Evolutionary conservation across 2,329 filamentous ascomycete species (phyloP).

Genomic region (Blastomyces parvus): DNA sequence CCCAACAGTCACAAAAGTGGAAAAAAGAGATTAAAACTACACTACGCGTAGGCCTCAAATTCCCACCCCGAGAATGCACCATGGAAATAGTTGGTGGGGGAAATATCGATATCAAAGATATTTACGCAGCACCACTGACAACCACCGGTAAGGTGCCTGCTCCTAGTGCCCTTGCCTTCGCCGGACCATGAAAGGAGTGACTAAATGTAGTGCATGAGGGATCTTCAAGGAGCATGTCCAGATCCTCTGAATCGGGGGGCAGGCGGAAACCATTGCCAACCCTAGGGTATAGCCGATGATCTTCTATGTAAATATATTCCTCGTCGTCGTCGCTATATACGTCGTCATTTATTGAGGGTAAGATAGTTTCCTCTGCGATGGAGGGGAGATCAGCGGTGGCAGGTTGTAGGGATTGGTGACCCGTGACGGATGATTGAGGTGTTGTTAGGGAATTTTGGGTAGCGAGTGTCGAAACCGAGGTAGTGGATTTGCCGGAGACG

Average conservation of each 20-base stretch:
- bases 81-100: not conserved
- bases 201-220: slow-evolving; percentile 48
- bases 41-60: not conserved
- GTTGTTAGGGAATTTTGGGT: slow-evolving; percentile 7
- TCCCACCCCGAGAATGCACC: not conserved
- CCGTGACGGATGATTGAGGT: slow-evolving; percentile 7
- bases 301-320: slow-evolving; percentile 43
- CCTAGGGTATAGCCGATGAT: slow-evolving; percentile 54
- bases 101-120: not conserved
- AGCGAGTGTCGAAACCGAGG: slow-evolving; percentile 7
- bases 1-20: not conserved
- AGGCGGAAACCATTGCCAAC: slow-evolving; percentile 53
- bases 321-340: slow-evolving; percentile 19
- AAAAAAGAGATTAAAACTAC: not conserved
- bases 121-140: slow-evolving; percentile 15
- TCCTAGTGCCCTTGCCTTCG: slow-evolving; percentile 11
- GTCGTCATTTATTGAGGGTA: not conserved
- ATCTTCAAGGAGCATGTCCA: slow-evolving; percentile 55
- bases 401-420: slow-evolving; percentile 16
- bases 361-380: slow-evolving; percentile 3
- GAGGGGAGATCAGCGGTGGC: not conserved
- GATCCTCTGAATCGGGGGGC: slow-evolving; percentile 48
- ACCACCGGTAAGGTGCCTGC: slow-evolving; percentile 7
- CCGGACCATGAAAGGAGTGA: slow-evolving; percentile 33
- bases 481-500: slow-evolving; percentile 11